These are phyloP conservation scores for Ettlia oleoabundans DNA, from an alignment of 139 green algal genomes.

Conservation along the genomic window DNA sequence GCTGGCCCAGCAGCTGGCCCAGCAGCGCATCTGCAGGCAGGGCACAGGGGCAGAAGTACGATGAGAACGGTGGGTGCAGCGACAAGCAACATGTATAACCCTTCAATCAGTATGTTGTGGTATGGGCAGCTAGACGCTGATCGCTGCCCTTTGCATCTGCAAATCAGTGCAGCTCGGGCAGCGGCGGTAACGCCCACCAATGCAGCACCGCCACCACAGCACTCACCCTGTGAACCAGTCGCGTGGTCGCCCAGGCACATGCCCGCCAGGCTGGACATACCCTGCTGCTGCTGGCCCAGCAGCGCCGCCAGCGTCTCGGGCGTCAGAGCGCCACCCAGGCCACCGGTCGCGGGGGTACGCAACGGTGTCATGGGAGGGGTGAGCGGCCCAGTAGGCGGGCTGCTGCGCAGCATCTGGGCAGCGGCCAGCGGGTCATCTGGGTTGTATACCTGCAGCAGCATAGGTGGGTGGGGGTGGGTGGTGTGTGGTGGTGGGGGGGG, in stretches of 20 bases:
- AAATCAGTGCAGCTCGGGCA: no score
- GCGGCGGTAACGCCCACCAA: no score
- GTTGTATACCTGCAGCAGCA: slow-evolving; percentile 36
- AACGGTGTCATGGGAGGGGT: slow-evolving; percentile 48
- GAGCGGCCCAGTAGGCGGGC: slow-evolving; percentile 36
- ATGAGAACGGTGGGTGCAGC: no score
- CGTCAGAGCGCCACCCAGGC: not conserved
- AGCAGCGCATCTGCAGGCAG: slow-evolving; percentile 36
- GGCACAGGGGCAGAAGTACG: no score
- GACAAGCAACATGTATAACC: no score
- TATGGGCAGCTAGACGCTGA: no score
- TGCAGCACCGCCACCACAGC: no score
- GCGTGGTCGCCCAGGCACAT: not conserved
- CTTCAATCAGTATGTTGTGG: no score
- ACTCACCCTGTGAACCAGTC: slow-evolving; percentile 2
- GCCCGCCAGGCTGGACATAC: not conserved
- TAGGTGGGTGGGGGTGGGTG: not conserved
- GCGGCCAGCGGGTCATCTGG: slow-evolving; percentile 29
- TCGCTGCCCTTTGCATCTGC: no score
- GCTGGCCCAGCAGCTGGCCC: slow-evolving; percentile 43
- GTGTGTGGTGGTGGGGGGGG: not conserved
- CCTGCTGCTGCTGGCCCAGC: slow-evolving; percentile 22
- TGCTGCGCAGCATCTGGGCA: slow-evolving; percentile 31
- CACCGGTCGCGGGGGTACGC: slow-evolving; percentile 6
- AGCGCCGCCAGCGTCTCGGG: slow-evolving; percentile 29